These are phyloP conservation scores for Fusarium guadeloupense DNA, from an alignment of 2,329 filamentous ascomycete genomes.

Conservation along the genomic window DNA sequence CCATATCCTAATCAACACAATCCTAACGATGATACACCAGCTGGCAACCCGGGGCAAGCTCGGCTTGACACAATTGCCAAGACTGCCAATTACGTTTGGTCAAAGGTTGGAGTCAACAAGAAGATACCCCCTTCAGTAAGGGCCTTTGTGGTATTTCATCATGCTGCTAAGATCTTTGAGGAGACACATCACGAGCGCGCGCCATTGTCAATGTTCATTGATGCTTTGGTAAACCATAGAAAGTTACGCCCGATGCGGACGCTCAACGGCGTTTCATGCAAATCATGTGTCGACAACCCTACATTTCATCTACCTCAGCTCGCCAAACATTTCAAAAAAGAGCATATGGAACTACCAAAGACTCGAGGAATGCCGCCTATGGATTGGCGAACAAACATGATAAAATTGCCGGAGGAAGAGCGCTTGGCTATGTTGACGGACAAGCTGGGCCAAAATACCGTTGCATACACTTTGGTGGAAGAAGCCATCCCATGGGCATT, in stretches of 20 bases:
- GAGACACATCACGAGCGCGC: slow-evolving; percentile 66
- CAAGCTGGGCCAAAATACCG: slow-evolving; percentile 44
- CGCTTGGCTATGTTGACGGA: slow-evolving; percentile 44
- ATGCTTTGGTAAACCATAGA: slow-evolving; percentile 64
- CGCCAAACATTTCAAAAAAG: slow-evolving; percentile 64
- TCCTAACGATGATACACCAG: not conserved
- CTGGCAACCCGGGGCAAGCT: slow-evolving; percentile 48
- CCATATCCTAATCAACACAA: slow-evolving; percentile 9
- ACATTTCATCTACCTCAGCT: slow-evolving; percentile 68
- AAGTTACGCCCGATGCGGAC: slow-evolving; percentile 66
- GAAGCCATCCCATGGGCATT: slow-evolving; percentile 53
- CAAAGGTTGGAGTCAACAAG: slow-evolving; percentile 65
- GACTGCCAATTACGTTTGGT: slow-evolving; percentile 71
- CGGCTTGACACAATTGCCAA: slow-evolving; percentile 63
- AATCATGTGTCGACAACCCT: slow-evolving; percentile 57
- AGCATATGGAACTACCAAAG: slow-evolving; percentile 49
- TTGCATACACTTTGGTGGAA: slow-evolving; percentile 48
- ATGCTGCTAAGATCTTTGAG: slow-evolving; percentile 67
- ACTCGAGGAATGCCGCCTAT: slow-evolving; percentile 35
- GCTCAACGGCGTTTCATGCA: slow-evolving; percentile 64
- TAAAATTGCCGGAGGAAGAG: slow-evolving; percentile 52
- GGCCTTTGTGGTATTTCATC: slow-evolving; percentile 70
- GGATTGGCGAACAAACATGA: slow-evolving; percentile 60
- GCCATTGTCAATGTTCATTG: slow-evolving; percentile 66
- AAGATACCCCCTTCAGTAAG: slow-evolving; percentile 70